Evolutionary conservation across 148 eudicot species (phyloP), one percentile per base, ranked within the genome.

Genomic region (Pharnaceum exiguum): DNA sequence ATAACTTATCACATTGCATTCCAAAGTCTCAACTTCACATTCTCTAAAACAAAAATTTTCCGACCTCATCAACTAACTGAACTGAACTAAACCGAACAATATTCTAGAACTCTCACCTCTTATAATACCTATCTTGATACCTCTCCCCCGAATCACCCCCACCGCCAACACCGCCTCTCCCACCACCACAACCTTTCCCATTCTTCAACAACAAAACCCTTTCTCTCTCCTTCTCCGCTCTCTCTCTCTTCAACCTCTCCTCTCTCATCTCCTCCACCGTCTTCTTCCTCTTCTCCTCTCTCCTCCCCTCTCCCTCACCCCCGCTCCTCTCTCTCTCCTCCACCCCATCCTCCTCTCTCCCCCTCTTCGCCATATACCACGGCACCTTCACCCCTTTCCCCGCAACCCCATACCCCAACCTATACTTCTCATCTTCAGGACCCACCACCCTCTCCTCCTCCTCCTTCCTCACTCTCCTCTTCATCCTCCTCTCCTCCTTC

Each of bases 331-430:
- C 55, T 12, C 61, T 59, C 0, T 17, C 70, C n/a, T 46, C 77
- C 27, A 46, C 61, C 9, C 62, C 45, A 24, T 46, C 75, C 19
- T 48, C 66, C 10, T 43, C 60, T 4, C 25, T 57, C 67, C 5
- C 25, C 42, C 2, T 21, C 60, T 62, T 83, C 53, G 74, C 62
- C 71, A 79, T 54, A 73, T 93, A 93, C 98, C 96, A 93, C 0
- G 98, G 98, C 51, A 81, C 70, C 39, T 83, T 79, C 47, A 85
- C 94, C 0, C 96, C 98, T 65, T 93, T 93, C 26, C 98, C 98
- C 0, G 74, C 94, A 33, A 93, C 54, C 3, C 96, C 95, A 67
- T 93, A 93, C n/a, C 96, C 98, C 19, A 93, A 51, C 75, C 82
- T 74, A 54, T 91, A 85, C 67, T 57, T 63, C 76, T 88, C 98